Conservation (phyloP, 2,329 filamentous ascomycete species). For the Penicillium frequentans region DNA sequence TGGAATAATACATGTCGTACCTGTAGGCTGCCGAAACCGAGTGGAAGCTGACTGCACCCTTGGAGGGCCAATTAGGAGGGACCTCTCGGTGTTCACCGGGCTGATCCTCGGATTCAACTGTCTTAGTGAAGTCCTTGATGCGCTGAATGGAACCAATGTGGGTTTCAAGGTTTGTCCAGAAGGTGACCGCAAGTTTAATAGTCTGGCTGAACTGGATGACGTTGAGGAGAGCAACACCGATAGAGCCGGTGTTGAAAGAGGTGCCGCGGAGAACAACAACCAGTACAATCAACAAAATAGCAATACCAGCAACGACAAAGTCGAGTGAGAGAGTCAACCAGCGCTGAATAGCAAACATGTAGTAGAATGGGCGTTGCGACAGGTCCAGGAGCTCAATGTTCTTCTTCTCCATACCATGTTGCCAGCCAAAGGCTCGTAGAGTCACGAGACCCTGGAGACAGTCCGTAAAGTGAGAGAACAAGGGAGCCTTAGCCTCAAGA, state of each 20-base stretch:
- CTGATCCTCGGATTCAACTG: constrained; percentile 46
- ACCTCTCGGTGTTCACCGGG: constrained; percentile 40
- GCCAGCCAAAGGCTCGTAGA: constrained; percentile 59
- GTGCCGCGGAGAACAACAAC: constrained; percentile 47
- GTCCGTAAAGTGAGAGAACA: constrained; percentile 60
- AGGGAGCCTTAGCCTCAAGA: constrained; percentile 60
- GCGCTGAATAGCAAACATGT: constrained; percentile 57
- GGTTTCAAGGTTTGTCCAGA: constrained; percentile 60
- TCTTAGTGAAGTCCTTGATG: constrained; percentile 54
- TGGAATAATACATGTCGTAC: constrained; percentile 19
- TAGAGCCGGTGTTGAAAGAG: constrained; percentile 46
- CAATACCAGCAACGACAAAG: constrained; percentile 51
- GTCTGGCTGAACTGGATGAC: constrained; percentile 55
- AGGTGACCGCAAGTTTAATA: constrained; percentile 52
- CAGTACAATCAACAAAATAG: constrained; percentile 50
- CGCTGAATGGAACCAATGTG: constrained; percentile 58
- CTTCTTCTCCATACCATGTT: constrained; percentile 42
- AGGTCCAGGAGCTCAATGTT: constrained; percentile 52
- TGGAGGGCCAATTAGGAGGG: constrained; percentile 44
- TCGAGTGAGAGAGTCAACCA: constrained; percentile 57
- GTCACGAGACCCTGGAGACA: constrained; percentile 57
- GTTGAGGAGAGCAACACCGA: constrained; percentile 56
- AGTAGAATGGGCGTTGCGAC: constrained; percentile 59
- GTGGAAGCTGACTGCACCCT: constrained; percentile 46
- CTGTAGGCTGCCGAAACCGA: constrained; percentile 48